These are phyloP conservation scores for Fistulina hepatica DNA, from an alignment of 1,284 basidiomycete species.

Conservation along the genomic window DNA sequence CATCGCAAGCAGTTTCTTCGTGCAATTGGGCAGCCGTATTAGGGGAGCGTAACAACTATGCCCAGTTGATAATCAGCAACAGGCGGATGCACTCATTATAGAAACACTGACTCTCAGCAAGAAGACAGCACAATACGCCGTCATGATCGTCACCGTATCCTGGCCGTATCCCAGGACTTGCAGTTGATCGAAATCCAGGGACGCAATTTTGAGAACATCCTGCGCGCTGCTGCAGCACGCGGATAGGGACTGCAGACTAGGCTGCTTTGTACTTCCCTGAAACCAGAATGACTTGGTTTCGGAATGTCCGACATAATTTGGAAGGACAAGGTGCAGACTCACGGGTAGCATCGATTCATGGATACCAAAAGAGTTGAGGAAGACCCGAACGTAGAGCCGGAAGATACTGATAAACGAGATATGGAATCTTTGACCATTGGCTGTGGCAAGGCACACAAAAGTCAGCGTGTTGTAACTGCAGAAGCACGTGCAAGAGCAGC, in stretches of 20 bases:
- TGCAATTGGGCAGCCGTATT: constrained; percentile 43
- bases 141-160: constrained; percentile 74
- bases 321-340: constrained; percentile 18
- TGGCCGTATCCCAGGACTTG: constrained; percentile 60
- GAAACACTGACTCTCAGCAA: constrained; percentile 46
- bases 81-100: constrained; percentile 5
- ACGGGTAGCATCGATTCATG: constrained; percentile 49
- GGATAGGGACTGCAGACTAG: constrained; percentile 57
- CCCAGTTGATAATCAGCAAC: constrained; percentile 8
- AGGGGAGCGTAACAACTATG: constrained; percentile 53
- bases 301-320: no score
- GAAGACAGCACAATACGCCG: constrained; percentile 71
- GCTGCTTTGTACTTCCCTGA: constrained; percentile 36
- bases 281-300: not conserved
- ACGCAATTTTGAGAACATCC: constrained; percentile 56
- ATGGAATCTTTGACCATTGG: constrained; percentile 59
- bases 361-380: constrained; percentile 73
- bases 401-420: constrained; percentile 62
- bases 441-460: constrained; percentile 25
- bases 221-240: constrained; percentile 63
- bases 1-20: constrained; percentile 46
- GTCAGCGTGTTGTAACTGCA: constrained; percentile 9
- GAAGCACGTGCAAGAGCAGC: no score
- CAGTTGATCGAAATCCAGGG: constrained; percentile 44
- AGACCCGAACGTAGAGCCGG: constrained; percentile 63